Conservation (phyloP, 2,329 filamentous ascomycete genomes). For the Epichloe bromicola region DNA sequence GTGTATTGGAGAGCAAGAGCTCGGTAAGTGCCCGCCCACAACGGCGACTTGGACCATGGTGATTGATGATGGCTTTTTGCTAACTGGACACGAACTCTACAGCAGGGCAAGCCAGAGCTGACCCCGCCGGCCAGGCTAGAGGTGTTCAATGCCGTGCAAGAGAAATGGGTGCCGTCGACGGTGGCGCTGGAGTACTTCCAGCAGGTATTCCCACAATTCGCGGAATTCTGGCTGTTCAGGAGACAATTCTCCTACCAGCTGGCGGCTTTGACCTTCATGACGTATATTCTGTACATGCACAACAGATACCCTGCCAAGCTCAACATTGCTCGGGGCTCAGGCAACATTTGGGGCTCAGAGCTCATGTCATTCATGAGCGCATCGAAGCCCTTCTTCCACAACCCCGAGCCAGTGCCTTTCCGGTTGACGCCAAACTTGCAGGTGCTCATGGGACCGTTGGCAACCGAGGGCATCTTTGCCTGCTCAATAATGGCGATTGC, state of each 20-base stretch:
- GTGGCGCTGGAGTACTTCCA: constrained; percentile 85
- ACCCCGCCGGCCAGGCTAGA: constrained; percentile 65
- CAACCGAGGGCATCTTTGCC: constrained; percentile 93
- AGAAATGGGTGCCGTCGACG: constrained; percentile 78
- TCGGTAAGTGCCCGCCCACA: constrained; percentile 28
- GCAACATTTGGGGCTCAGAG: constrained; percentile 94
- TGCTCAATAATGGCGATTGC: constrained; percentile 93
- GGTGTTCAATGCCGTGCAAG: constrained; percentile 88
- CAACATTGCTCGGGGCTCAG: constrained; percentile 73
- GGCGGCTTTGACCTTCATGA: constrained; percentile 93
- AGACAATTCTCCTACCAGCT: constrained; percentile 94
- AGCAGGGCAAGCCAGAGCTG: constrained; percentile 55
- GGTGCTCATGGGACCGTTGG: constrained; percentile 87
- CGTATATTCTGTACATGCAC: constrained; percentile 95
- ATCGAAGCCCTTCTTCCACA: constrained; percentile 80
- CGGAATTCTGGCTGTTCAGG: constrained; percentile 97
- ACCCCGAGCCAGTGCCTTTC: constrained; percentile 93
- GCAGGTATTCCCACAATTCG: constrained; percentile 71
- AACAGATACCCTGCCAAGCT: constrained; percentile 93
- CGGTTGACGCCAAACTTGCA: constrained; percentile 93
- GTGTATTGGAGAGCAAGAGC: constrained; percentile 56
- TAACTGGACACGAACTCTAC: background rate
- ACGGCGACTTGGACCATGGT: background rate
- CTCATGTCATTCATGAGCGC: constrained; percentile 81
- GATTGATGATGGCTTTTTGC: background rate